phyloP scores from a whole-genome alignment of 306 rosid species.

The Pyrus communis region DNA sequence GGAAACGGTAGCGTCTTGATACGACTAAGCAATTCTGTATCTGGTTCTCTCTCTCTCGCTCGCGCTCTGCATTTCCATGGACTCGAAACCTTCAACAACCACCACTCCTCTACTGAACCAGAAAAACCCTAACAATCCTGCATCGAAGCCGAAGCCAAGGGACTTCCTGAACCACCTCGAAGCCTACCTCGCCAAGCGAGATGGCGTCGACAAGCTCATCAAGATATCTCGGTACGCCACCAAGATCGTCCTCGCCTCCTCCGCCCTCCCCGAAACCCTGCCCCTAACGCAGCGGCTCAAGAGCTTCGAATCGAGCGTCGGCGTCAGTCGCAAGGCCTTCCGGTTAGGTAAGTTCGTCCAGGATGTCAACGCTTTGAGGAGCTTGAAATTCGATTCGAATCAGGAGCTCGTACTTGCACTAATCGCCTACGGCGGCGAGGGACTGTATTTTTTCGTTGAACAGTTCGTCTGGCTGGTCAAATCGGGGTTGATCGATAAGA shows the following conservation, averaged over 20 bases:
- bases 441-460: conserved; percentile 67
- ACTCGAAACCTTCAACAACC: conserved; percentile 27
- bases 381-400: conserved; percentile 29
- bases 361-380: conserved; percentile 62
- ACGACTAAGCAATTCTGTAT: not conserved
- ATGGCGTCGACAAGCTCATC: conserved; percentile 94
- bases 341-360: conserved; percentile 84
- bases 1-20: not conserved
- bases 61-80: conserved; percentile 29
- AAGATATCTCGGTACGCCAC: conserved; percentile 73
- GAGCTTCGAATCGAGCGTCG: conserved; percentile 81
- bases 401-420: conserved; percentile 22
- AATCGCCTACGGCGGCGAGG: conserved; percentile 78
- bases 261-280: conserved; percentile 38
- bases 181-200: conserved; percentile 75
- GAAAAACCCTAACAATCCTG: not conserved
- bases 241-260: conserved; percentile 63
- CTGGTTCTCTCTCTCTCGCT: not conserved
- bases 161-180: conserved; percentile 67
- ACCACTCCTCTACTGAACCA: conserved; percentile 6
- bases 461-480: conserved; percentile 84
- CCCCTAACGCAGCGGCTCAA: conserved; percentile 49
- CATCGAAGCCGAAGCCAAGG: conserved; percentile 23
- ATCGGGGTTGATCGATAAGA: conserved; percentile 51
- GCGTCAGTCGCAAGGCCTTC: conserved; percentile 85